These are phyloP conservation scores for Vitis hybrid DNA, from an alignment of 177 flowering plant genomes.

Conservation along the genomic window DNA sequence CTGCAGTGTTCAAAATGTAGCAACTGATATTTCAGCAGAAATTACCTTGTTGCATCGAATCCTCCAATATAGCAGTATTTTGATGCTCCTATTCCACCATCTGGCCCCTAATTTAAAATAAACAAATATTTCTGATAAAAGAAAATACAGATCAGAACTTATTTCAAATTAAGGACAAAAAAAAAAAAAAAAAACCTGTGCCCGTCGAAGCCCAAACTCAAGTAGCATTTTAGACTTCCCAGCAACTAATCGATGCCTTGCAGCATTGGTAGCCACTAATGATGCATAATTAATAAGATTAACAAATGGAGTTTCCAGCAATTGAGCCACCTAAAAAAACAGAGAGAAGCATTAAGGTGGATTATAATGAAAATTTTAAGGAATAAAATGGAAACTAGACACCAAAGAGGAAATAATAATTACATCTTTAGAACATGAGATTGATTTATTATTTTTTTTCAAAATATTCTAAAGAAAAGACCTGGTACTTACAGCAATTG, in stretches of 20 bases:
- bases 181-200: conserved; percentile 58
- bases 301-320: conserved; percentile 92
- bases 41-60: conserved; percentile 97
- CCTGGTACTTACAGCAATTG: conserved; percentile 74
- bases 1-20: too few species aligned
- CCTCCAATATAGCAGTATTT: conserved; percentile 94
- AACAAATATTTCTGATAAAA: conserved; percentile 9
- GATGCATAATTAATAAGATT: conserved; percentile 95
- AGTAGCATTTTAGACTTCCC: conserved; percentile 85
- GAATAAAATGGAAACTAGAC: not conserved
- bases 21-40: not conserved
- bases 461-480: not conserved
- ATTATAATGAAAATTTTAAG: not conserved
- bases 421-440: not conserved
- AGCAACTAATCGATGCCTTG: conserved; percentile 97
- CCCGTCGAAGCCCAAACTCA: conserved; percentile 97
- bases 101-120: conserved; percentile 77
- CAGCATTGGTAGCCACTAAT: conserved; percentile 96
- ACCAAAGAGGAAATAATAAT: not conserved
- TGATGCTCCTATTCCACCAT: conserved; percentile 96
- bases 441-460: not conserved
- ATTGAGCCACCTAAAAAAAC: conserved; percentile 75
- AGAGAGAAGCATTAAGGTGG: conserved; percentile 10
- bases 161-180: conserved; percentile 7
- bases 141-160: not conserved